These are phyloP conservation scores for Dactylellina leptospora DNA, from an alignment of 2,329 filamentous ascomycete species.

Conservation along the genomic window DNA sequence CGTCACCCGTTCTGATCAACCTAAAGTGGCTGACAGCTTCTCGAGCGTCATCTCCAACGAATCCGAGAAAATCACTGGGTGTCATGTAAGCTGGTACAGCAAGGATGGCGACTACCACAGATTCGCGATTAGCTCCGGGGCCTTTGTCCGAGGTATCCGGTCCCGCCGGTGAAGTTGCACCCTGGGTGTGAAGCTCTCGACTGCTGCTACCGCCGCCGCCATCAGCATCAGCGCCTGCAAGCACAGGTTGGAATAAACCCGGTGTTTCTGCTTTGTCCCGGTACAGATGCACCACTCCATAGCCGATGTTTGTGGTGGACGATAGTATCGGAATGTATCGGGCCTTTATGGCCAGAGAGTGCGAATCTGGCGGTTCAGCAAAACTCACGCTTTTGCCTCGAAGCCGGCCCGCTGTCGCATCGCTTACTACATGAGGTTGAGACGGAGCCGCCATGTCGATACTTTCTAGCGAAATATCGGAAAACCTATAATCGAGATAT, in stretches of 20 bases:
- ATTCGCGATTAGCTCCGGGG: constrained; percentile 60
- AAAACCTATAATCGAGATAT: constrained; percentile 44
- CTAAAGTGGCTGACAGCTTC: constrained; percentile 90
- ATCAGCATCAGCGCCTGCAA: too few relatives aligned
- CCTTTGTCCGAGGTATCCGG: background rate
- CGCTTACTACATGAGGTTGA: constrained; percentile 11
- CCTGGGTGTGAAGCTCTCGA: constrained; percentile 8
- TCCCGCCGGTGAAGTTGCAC: background rate
- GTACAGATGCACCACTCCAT: constrained; percentile 94
- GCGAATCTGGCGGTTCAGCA: constrained; percentile 33
- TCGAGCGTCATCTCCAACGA: constrained; percentile 86
- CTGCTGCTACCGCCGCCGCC: too few relatives aligned
- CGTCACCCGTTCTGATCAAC: constrained; percentile 86
- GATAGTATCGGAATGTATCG: constrained; percentile 74
- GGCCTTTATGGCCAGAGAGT: constrained; percentile 75
- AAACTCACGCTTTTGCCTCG: constrained; percentile 51
- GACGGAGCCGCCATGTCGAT: constrained; percentile 40
- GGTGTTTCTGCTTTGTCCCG: constrained; percentile 80
- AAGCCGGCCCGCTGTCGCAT: constrained; percentile 12
- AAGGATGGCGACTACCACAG: constrained; percentile 89
- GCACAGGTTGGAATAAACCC: constrained; percentile 62
- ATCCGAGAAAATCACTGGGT: constrained; percentile 87
- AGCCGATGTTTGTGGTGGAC: constrained; percentile 78
- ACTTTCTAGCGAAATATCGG: constrained; percentile 41
- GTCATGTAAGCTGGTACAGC: constrained; percentile 95